Conservation (phyloP, 2,329 filamentous ascomycete genomes). For the Xylogone sp. region DNA sequence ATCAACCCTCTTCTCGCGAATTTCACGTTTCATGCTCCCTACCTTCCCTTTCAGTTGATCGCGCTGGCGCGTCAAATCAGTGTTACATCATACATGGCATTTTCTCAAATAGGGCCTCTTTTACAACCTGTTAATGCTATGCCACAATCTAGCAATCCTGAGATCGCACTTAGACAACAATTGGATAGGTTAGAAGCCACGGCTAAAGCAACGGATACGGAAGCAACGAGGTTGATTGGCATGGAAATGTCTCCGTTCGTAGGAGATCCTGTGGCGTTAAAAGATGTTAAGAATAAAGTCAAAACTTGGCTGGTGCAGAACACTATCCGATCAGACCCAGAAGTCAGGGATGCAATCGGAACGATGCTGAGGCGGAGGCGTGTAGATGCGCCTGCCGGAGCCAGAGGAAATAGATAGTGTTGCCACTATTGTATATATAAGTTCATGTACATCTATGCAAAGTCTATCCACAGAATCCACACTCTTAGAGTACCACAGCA, state of each 20-base stretch:
- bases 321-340: conserved; percentile 72
- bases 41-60: conserved; percentile 83
- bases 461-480: no score
- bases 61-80: conserved; percentile 70
- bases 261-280: conserved; percentile 62
- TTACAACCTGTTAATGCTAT: conserved; percentile 34
- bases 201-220: conserved; percentile 58
- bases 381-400: conserved; percentile 58
- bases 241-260: conserved; percentile 79
- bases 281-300: conserved; percentile 65
- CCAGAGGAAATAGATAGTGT: conserved; percentile 32
- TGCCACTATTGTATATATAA: background rate
- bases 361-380: conserved; percentile 61
- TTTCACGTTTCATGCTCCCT: conserved; percentile 49
- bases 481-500: background rate
- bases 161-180: conserved; percentile 54
- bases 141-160: conserved; percentile 33
- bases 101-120: conserved; percentile 75
- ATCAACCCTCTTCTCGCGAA: conserved; percentile 41
- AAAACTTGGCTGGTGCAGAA: conserved; percentile 88
- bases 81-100: conserved; percentile 77
- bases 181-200: conserved; percentile 64
- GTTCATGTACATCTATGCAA: no score
- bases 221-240: conserved; percentile 66
- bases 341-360: conserved; percentile 77